Conservation (phyloP, 1,284 basidiomycete genomes). For the Calocybe gambosa region DNA sequence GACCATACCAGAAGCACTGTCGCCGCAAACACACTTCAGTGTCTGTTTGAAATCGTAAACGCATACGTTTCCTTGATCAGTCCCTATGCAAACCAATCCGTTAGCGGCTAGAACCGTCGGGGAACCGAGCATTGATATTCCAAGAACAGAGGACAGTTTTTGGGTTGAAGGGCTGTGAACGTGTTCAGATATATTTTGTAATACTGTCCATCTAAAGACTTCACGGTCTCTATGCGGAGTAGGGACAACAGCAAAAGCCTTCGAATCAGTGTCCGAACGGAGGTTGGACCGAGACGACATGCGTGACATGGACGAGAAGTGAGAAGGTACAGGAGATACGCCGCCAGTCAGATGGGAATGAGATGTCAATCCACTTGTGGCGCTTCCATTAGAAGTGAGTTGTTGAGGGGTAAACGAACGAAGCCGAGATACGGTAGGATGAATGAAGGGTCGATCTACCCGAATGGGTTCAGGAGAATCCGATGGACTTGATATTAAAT, state of each 20-base stretch:
- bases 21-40: slow-evolving; percentile 73
- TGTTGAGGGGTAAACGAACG: slow-evolving; percentile 61
- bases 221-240: slow-evolving; percentile 36
- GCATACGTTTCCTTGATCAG: slow-evolving; percentile 68
- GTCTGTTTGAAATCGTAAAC: slow-evolving; percentile 93
- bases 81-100: slow-evolving; percentile 89
- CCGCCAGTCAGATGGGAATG: slow-evolving; percentile 38
- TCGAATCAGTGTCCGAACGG: slow-evolving; percentile 21
- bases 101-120: slow-evolving; percentile 84
- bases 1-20: slow-evolving; percentile 55
- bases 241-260: slow-evolving; percentile 18
- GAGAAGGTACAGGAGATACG: slow-evolving; percentile 53
- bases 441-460: slow-evolving; percentile 50
- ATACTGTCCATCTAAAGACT: slow-evolving; percentile 75
- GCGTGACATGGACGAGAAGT: slow-evolving; percentile 66
- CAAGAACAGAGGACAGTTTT: slow-evolving; percentile 60
- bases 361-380: slow-evolving; percentile 39
- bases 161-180: slow-evolving; percentile 49
- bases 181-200: slow-evolving; percentile 53
- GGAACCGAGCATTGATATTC: slow-evolving; percentile 47
- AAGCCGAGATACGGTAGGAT: slow-evolving; percentile 78
- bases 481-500: slow-evolving; percentile 35
- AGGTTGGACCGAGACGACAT: slow-evolving; percentile 58
- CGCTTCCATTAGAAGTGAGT: slow-evolving; percentile 41
- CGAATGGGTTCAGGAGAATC: slow-evolving; percentile 25